Evolutionary conservation across 176 grass and related monocot species (phyloP), one percentile per base, ranked within the genome.

Genomic region (Triticum aestivum): DNA sequence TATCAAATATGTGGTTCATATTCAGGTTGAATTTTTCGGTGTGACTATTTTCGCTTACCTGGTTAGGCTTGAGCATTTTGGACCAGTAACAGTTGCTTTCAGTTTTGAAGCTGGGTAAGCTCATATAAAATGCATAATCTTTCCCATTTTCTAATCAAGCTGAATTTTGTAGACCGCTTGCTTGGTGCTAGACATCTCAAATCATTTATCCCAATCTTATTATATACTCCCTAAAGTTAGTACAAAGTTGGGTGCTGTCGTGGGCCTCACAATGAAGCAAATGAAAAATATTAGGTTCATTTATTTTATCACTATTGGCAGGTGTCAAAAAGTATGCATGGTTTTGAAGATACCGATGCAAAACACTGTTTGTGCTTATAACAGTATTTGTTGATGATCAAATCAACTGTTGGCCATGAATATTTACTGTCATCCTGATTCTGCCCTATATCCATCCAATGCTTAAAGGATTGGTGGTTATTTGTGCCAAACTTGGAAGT

Each of bases 1-100:
- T 47, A 34, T 88, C 10, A 82, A 77, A 88, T 88, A 44, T 33
- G 61, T 77, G 86, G 71, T 68, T 69, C 45, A 11, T 83, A 34
- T 83, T 83, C 32, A 6, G 18, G 34, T 52, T 24, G 18, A 23
- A 3, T 86, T 86, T 18, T 79, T 86, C 37, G 4, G 35, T n/a
- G 32, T 41, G 69, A 76, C 42, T 14, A 12, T 68, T 59, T 76
- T 77, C 26, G 63, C 65, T 5, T 66, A 59, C 61, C 63, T 10
- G 8, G 17, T 83, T 69, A 77, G 69, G 62, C 23, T 42, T 84
- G 81, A 74, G n/a, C 5, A 44, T 80, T 89, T 65, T 80, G 68
- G 58, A 35, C 82, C 58, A 85, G 59, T 18, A 65, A 66, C 69
- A 41, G 82, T 75, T 44, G 76, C 33, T 44, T 61, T 29, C 11